Conservation (phyloP, 1,139 yeast species). For the Hyphopichia wangnamkhiaoensis region DNA sequence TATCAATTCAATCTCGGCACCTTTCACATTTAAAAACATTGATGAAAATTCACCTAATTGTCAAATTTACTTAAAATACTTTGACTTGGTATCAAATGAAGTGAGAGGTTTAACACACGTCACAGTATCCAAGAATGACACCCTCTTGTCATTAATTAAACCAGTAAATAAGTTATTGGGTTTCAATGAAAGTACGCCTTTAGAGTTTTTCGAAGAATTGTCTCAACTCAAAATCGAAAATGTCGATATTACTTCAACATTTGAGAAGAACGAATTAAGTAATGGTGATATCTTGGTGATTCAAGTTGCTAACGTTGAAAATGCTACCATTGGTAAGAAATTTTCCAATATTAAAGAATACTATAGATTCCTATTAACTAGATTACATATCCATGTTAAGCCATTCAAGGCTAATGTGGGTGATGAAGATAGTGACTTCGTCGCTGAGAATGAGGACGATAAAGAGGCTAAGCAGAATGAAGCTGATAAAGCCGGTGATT, state of each 20-base stretch:
- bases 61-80: conserved; percentile 67
- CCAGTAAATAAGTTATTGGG: conserved; percentile 47
- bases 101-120: conserved; percentile 65
- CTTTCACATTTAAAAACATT: conserved; percentile 17
- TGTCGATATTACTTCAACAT: conserved; percentile 44
- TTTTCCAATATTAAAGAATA: conserved; percentile 46
- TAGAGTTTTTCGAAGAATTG: conserved; percentile 69
- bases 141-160: conserved; percentile 45
- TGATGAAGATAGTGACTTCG: conserved; percentile 53
- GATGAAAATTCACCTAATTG: conserved; percentile 38
- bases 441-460: conserved; percentile 21
- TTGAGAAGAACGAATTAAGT: conserved; percentile 65
- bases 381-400: conserved; percentile 60
- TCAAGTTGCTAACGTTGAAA: conserved; percentile 34
- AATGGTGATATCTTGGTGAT: conserved; percentile 81
- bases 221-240: conserved; percentile 61
- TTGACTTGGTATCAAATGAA: conserved; percentile 57
- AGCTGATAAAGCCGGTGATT: conserved; percentile 12
- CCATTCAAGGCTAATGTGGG: conserved; percentile 47
- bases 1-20: conserved; percentile 2
- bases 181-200: conserved; percentile 36
- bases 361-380: conserved; percentile 65
- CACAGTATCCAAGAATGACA: conserved; percentile 52
- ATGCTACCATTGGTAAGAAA: conserved; percentile 18
- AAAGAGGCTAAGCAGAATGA: conserved; percentile 18